A percentile compares a stretch with the other conserved stretches of the same genome.
Evolutionary conservation across 495 filamentous ascomycete genomes (phyloP).

Genomic region (Penicillium fimorum): DNA sequence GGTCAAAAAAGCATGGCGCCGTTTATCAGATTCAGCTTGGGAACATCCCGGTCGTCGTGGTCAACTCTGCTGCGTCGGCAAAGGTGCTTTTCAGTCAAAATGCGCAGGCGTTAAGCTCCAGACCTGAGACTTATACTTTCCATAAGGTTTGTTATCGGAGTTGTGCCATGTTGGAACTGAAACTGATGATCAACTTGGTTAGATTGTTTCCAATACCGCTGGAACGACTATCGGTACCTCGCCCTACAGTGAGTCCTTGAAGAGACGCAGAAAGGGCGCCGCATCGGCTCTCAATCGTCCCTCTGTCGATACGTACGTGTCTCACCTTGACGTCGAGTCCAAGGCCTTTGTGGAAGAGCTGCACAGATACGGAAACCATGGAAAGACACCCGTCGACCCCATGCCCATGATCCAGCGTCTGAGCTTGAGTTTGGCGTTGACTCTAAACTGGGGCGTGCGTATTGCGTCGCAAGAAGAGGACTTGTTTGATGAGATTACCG

Average conservation of each 20-base stretch:
- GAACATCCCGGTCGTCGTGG: conserved; percentile 59
- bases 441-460: conserved; percentile 62
- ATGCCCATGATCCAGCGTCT: conserved; percentile 62
- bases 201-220: conserved; percentile 61
- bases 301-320: conserved; percentile 57
- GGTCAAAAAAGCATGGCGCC: conserved; percentile 55
- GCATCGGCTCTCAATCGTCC: conserved; percentile 62
- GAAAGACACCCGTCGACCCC: conserved; percentile 54
- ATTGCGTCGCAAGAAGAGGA: conserved; percentile 55
- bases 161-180: background rate
- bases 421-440: conserved; percentile 55
- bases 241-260: conserved; percentile 62
- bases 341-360: conserved; percentile 59
- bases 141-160: conserved; percentile 49
- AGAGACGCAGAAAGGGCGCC: conserved; percentile 61
- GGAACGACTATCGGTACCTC: conserved; percentile 67
- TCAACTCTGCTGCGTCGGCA: conserved; percentile 57
- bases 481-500: conserved; percentile 61
- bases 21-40: conserved; percentile 67
- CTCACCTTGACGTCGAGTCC: conserved; percentile 60
- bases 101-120: conserved; percentile 56
- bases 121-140: conserved; percentile 64
- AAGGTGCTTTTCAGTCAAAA: conserved; percentile 59
- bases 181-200: background rate
- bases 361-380: conserved; percentile 52